Evolutionary conservation across 306 rosid genomes (phyloP), one percentile per base, ranked within the genome.

Genomic region (Lablab purpureus): DNA sequence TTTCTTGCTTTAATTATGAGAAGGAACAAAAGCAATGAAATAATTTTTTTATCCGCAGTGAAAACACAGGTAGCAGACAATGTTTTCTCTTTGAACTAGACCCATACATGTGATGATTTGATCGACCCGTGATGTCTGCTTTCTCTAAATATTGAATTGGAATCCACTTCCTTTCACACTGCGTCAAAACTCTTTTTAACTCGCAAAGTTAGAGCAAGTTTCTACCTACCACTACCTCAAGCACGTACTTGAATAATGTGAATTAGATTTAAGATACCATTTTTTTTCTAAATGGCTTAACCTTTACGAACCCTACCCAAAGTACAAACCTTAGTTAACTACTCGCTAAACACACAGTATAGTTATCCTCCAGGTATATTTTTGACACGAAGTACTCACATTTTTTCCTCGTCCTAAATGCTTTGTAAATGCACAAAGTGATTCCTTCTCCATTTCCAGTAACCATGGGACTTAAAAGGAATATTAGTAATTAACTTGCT

Each of bases 131-230:
- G 66, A 47, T 15, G 34, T 47, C 4, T 43, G 59, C 21, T 43
- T 1, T 63, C 49, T 36, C 17, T 4, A 23, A 72, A 40, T 56
- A 56, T 74, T 34, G 5, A 63, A 56, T 40, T 22, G 8, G 41
- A 3, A 54, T 23, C 9, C 28, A 23, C 3, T 41, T 58, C 45
- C 58, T 40, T 74, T 74, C 78, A 25, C 55, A 56, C 14, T 28
- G n/a, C 41, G n/a, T 59, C n/a, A 43, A 58, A 58, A 37, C 67
- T 36, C 12, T 73, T 73, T 14, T 54, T 21, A 30, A 30, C 41
- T 7, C 9, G 5, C n/a, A 28, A 15, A 64, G 27, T 13, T 10
- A 1, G 32, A 10, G 0, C 30, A 10, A 10, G 34, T 40, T 66
- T 40, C 15, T 40, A 40, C 47, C 15, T 40, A 40, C 47, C 12